Conservation (phyloP, 1,139 yeast species). For the Geotrichum phurueaensis region DNA sequence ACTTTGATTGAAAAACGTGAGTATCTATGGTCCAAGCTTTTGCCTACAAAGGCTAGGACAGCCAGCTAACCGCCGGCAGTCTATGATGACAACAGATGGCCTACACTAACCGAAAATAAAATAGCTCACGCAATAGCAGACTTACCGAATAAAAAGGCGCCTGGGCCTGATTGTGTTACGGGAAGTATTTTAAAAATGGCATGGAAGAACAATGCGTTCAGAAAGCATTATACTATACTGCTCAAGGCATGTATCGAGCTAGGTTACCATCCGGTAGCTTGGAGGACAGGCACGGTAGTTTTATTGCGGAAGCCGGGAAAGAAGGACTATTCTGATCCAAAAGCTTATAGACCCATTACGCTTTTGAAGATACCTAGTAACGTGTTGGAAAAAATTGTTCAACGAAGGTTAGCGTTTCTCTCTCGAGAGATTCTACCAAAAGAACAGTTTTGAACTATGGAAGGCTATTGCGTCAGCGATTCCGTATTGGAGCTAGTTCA, state of each 20-base stretch:
- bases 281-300: conserved; percentile 3
- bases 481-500: conserved; percentile 8
- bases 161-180: conserved; percentile 10
- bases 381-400: conserved; percentile 15
- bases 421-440: conserved; percentile 4
- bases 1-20: not conserved
- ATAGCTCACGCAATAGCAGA: not conserved
- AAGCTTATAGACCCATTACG: conserved; percentile 16
- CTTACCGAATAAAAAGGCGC: conserved; percentile 5
- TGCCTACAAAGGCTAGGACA: not conserved
- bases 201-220: conserved; percentile 1
- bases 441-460: conserved; percentile 12
- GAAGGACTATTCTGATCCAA: conserved; percentile 1
- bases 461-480: conserved; percentile 15
- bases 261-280: conserved; percentile 1
- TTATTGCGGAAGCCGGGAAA: conserved; percentile 10
- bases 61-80: not conserved
- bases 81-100: not conserved
- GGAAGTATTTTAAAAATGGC: conserved; percentile 7
- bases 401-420: conserved; percentile 4
- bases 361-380: conserved; percentile 15
- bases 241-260: conserved; percentile 1
- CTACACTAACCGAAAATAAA: not conserved
- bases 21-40: not conserved
- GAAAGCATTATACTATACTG: not conserved